phyloP scores from a whole-genome alignment of 139 green algal genomes.

The Protoeuglena noctilucae region DNA sequence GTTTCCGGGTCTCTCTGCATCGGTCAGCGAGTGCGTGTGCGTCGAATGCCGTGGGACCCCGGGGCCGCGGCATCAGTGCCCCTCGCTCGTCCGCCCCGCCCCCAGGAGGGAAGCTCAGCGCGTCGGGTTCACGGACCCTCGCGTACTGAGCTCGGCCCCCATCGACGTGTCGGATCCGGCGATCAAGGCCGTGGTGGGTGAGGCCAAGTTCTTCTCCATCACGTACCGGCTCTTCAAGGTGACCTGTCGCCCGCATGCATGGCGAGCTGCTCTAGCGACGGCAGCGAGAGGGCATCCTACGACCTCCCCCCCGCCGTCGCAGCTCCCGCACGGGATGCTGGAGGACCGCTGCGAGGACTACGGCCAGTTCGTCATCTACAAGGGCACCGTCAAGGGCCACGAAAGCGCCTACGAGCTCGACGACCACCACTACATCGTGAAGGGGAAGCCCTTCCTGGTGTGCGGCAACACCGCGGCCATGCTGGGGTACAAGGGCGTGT shows the following conservation, averaged over 20 bases:
- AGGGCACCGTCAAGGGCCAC: conserved; percentile 61
- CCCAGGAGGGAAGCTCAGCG: too few relatives aligned
- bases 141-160: conserved; percentile 30
- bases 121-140: conserved; percentile 70
- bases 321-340: conserved; percentile 26
- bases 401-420: conserved; percentile 61
- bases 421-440: conserved; percentile 54
- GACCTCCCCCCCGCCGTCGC: too few relatives aligned
- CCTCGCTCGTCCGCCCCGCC: too few relatives aligned
- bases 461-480: conserved; percentile 83
- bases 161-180: conserved; percentile 61
- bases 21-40: too few relatives aligned
- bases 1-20: too few relatives aligned
- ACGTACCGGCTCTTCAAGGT: conserved; percentile 96
- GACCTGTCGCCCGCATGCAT: too few relatives aligned
- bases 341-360: conserved; percentile 81
- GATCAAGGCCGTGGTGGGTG: conserved; percentile 50
- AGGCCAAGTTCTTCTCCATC: conserved; percentile 78
- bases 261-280: too few relatives aligned
- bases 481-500: conserved; percentile 38
- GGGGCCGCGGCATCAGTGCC: too few relatives aligned
- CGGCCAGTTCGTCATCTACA: conserved; percentile 47
- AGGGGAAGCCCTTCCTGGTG: conserved; percentile 62
- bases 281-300: too few relatives aligned
- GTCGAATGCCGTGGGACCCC: too few relatives aligned